These are phyloP conservation scores for Sugiyamaella novakii DNA, from an alignment of 1,139 yeast genomes.

Conservation along the genomic window DNA sequence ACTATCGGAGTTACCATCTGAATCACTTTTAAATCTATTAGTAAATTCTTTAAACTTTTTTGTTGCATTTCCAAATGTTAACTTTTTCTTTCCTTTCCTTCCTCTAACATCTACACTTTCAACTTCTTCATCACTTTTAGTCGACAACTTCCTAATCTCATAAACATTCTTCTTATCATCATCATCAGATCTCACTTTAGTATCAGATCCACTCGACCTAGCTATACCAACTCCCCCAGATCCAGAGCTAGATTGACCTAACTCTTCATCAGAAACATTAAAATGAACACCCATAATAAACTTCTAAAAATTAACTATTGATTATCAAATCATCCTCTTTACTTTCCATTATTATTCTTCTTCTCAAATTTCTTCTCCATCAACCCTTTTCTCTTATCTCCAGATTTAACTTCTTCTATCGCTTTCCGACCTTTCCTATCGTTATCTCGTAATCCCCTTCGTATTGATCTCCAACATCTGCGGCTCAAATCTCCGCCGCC, in stretches of 20 bases:
- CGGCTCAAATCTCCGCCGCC: too few species aligned
- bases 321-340: background rate
- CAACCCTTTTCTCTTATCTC: too few species aligned
- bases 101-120: background rate
- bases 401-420: too few species aligned
- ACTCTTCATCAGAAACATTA: constrained; percentile 1
- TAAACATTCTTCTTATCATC: background rate
- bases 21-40: background rate
- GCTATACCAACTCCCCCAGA: too few species aligned
- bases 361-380: too few species aligned
- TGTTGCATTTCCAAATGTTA: background rate
- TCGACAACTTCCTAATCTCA: constrained; percentile 6
- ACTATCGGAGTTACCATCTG: background rate
- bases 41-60: background rate
- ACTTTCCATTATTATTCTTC: background rate
- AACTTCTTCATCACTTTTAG: constrained; percentile 1
- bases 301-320: background rate
- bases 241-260: too few species aligned
- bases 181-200: background rate
- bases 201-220: too few species aligned
- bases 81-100: background rate
- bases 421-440: too few species aligned
- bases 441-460: too few species aligned
- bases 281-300: background rate
- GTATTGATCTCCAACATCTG: too few species aligned